Evolutionary conservation across 106 monocot species (phyloP).

Genomic region (Phalaenopsis equestris): DNA sequence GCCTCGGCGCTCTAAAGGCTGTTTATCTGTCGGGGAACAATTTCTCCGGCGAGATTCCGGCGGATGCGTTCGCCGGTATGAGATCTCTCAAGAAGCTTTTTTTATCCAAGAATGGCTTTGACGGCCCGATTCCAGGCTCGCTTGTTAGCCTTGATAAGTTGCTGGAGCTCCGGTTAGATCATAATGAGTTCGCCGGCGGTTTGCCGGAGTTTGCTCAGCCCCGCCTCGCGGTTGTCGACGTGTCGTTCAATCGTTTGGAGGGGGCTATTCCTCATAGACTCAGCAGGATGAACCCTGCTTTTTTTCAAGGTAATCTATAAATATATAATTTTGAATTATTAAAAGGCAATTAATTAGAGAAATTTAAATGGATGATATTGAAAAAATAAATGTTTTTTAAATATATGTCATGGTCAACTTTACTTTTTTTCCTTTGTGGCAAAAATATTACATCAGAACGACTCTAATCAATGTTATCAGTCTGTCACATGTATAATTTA

Average conservation of each 20-base stretch:
- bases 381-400: too few relatives aligned
- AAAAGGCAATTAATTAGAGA: too few relatives aligned
- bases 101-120: constrained; percentile 27
- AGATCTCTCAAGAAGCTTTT: constrained; percentile 18
- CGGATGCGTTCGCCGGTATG: constrained; percentile 19
- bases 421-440: too few relatives aligned
- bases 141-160: constrained; percentile 10
- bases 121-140: constrained; percentile 34
- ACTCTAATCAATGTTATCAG: too few relatives aligned
- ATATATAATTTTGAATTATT: too few relatives aligned
- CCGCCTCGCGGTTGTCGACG: constrained; percentile 9
- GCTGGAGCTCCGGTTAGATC: constrained; percentile 27
- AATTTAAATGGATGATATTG: too few relatives aligned
- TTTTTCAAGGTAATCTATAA: constrained; percentile 23
- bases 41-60: constrained; percentile 34
- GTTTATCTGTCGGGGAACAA: constrained; percentile 32
- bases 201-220: constrained; percentile 27
- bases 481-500: too few relatives aligned
- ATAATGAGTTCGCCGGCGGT: constrained; percentile 22
- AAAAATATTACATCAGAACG: too few relatives aligned
- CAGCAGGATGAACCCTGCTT: constrained; percentile 3
- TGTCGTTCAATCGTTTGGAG: constrained; percentile 31
- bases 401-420: too few relatives aligned
- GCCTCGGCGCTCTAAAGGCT: constrained; percentile 19
- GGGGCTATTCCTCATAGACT: constrained; percentile 28